These are phyloP conservation scores for Beauveria medogensis DNA, from an alignment of 2,329 filamentous ascomycete species.

Conservation along the genomic window DNA sequence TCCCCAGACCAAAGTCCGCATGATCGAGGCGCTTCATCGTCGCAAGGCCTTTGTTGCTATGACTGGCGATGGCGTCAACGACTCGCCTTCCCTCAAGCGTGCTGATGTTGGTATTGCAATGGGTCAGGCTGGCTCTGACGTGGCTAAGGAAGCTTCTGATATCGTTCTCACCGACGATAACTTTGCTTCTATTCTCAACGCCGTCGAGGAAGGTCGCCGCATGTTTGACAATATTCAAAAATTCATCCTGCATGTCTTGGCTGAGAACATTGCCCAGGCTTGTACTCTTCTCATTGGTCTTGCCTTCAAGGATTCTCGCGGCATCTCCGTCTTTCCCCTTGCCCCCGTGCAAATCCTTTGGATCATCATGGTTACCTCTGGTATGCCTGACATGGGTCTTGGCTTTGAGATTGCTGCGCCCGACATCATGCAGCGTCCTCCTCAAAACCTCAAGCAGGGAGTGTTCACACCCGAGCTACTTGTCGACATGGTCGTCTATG, in stretches of 20 bases:
- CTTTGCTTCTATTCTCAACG: constrained; percentile 62
- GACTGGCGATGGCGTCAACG: constrained; percentile 63
- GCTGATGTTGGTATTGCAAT: constrained; percentile 63
- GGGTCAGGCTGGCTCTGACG: constrained; percentile 60
- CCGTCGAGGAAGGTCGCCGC: constrained; percentile 61
- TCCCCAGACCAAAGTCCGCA: constrained; percentile 60
- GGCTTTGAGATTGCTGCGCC: constrained; percentile 62
- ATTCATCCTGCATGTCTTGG: constrained; percentile 59
- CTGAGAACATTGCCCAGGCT: constrained; percentile 63
- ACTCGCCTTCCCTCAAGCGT: constrained; percentile 55
- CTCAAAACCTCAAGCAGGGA: constrained; percentile 48
- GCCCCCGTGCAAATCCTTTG: constrained; percentile 68
- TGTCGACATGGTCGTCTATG: constrained; percentile 58
- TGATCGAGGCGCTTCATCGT: constrained; percentile 62
- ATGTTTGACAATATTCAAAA: constrained; percentile 71
- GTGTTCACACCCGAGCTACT: constrained; percentile 60
- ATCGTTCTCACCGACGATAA: constrained; percentile 68
- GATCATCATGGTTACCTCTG: constrained; percentile 73
- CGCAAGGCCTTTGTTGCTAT: constrained; percentile 55
- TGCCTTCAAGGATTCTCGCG: constrained; percentile 56
- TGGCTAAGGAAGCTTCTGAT: constrained; percentile 59
- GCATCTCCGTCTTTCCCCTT: constrained; percentile 62
- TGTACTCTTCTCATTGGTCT: constrained; percentile 61
- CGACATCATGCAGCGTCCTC: constrained; percentile 62
- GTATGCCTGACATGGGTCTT: constrained; percentile 66